Conservation (phyloP, 768 basidiomycete genomes). For the Boletus rubropictus region DNA sequence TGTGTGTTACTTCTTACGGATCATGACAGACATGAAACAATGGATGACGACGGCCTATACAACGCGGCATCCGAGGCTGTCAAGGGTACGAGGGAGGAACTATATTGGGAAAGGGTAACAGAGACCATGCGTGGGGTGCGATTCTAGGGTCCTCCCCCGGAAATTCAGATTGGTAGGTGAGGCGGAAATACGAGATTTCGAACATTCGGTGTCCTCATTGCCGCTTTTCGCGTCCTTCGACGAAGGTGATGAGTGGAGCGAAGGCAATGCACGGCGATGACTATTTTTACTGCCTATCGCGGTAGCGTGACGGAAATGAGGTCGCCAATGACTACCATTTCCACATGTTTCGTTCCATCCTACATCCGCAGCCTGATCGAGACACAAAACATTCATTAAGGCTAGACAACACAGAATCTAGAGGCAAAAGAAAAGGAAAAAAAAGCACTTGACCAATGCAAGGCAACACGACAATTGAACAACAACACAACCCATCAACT, state of each 20-base stretch:
- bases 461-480: conserved; percentile 14
- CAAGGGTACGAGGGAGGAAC: conserved; percentile 23
- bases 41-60: conserved; percentile 14
- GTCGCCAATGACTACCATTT: neutral
- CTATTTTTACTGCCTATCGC: conserved; percentile 12
- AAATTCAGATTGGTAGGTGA: neutral
- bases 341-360: too few relatives aligned
- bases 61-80: conserved; percentile 26
- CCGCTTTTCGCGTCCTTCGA: neutral
- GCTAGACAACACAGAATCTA: conserved; percentile 13
- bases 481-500: conserved; percentile 26
- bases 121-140: conserved; percentile 13
- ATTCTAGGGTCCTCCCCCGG: conserved; percentile 20
- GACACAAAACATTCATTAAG: too few relatives aligned
- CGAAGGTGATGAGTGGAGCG: neutral
- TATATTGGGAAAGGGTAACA: conserved; percentile 33
- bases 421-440: conserved; percentile 11
- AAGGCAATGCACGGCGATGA: neutral
- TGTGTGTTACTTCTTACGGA: conserved; percentile 33
- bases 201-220: conserved; percentile 4
- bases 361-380: too few relatives aligned
- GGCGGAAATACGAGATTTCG: conserved; percentile 2
- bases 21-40: conserved; percentile 7
- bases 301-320: conserved; percentile 15
- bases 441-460: conserved; percentile 34